Conservation (phyloP, 768 basidiomycete species). For the Russula griseocarnosa region DNA sequence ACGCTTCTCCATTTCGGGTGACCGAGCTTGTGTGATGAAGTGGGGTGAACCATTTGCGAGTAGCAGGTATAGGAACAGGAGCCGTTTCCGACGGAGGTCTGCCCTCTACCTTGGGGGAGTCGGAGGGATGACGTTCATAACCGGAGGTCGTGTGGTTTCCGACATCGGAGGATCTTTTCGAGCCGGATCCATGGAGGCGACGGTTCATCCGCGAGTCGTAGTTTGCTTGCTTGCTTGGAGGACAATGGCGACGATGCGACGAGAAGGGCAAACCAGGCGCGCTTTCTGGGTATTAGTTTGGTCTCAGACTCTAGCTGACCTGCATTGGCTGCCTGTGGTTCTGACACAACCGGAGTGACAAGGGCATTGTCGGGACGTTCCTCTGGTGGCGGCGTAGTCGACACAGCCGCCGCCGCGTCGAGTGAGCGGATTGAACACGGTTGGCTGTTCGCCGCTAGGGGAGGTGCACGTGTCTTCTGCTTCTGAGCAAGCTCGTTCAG, state of each 20-base stretch:
- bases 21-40: background rate
- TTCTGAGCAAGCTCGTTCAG: slow-evolving; percentile 11
- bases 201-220: background rate
- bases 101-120: slow-evolving; percentile 19
- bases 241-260: background rate
- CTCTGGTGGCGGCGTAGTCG: background rate
- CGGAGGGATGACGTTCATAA: slow-evolving; percentile 21
- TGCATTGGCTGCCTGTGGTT: background rate
- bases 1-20: slow-evolving; percentile 6
- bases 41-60: slow-evolving; percentile 18
- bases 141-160: background rate
- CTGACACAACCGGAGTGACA: background rate
- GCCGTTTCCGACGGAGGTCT: background rate
- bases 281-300: slow-evolving; percentile 16
- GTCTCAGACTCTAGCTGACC: background rate
- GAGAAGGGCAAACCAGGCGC: slow-evolving; percentile 22
- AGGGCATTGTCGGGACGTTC: background rate
- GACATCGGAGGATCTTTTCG: background rate
- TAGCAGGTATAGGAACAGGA: slow-evolving; percentile 6
- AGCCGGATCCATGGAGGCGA: background rate
- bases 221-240: slow-evolving; percentile 12
- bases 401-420: background rate
- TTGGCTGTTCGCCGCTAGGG: slow-evolving; percentile 1
- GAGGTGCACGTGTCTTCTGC: background rate
- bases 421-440: background rate